Base-by-base conservation (phyloP, 257 asterid genomes). In the Agastache rugosa region DNA sequence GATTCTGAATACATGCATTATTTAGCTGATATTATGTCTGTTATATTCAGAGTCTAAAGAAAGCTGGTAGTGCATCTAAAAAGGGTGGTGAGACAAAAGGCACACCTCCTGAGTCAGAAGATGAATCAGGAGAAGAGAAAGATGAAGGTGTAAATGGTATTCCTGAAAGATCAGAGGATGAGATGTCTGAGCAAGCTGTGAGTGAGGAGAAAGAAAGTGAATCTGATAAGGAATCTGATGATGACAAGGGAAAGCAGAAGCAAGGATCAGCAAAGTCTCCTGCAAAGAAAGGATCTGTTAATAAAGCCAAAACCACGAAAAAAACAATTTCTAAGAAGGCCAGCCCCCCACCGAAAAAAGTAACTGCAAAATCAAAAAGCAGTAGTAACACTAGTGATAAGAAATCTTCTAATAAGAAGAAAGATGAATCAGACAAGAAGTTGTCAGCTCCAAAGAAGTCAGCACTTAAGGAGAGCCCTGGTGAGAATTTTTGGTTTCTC, bases 171-270 rank as follows among this genome's bases (percentile, higher is more conserved):
- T 87, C 96, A 31, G 93, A 90, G 3, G 92, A 82, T 83, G 99
- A 86, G 81, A 77, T 83, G 85, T 86, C 96, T 71, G 92, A 90
- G n/a, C 80, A 79, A 63, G 89, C 92, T 78, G 86, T 78, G 58
- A 88, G 87, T 76, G 91, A 80, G 75, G 91, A 84, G 73, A 84
- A 83, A 77, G 85, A 55, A 78, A 80, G 77, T 79, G 96, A 82
- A 66, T 75, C 87, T 61, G 90, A 86, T 71, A 75, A 69, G 54
- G 90, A 83, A 47, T 70, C 85, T 10, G 85, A 79, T 67, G 87
- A 83, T 39, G 82, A 86, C 67, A 86, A 77, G 67, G 78, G 68
- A 80, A 81, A 76, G 64, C 76, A 80, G 75, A 84, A 86, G 75
- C 87, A 14, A 19, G 81, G 64, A 42, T 69, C 89, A 17, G 71